Evolutionary conservation across 2,329 filamentous ascomycete species (phyloP).

Genomic region (Penicillium corylophilum): DNA sequence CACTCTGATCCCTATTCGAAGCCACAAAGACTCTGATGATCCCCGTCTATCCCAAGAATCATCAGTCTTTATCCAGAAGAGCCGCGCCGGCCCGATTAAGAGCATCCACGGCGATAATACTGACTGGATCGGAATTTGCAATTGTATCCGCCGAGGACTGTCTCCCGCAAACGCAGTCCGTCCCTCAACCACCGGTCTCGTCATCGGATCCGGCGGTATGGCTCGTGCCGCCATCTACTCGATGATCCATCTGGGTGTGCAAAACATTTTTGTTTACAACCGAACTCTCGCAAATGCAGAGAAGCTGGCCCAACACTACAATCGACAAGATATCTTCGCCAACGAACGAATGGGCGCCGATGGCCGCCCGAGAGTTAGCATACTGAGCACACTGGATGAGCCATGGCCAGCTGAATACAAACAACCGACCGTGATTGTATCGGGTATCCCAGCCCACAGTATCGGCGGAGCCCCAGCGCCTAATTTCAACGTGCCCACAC

Average conservation of each 20-base stretch:
- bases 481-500: slow-evolving; percentile 34
- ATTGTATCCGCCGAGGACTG: slow-evolving; percentile 68
- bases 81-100: slow-evolving; percentile 64
- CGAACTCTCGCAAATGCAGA: slow-evolving; percentile 37
- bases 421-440: slow-evolving; percentile 40
- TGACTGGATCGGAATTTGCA: slow-evolving; percentile 76
- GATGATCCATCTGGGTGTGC: slow-evolving; percentile 39
- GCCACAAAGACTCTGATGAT: slow-evolving; percentile 49
- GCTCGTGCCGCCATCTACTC: slow-evolving; percentile 44
- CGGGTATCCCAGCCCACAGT: slow-evolving; percentile 39
- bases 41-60: slow-evolving; percentile 58
- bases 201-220: slow-evolving; percentile 61
- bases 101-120: slow-evolving; percentile 77
- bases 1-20: slow-evolving; percentile 69
- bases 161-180: slow-evolving; percentile 69
- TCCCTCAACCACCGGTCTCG: slow-evolving; percentile 55
- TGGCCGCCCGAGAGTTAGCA: slow-evolving; percentile 26
- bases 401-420: slow-evolving; percentile 35
- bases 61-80: slow-evolving; percentile 57
- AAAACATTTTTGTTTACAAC: slow-evolving; percentile 41
- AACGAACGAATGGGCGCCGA: slow-evolving; percentile 15
- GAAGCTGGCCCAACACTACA: slow-evolving; percentile 38
- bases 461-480: slow-evolving; percentile 37
- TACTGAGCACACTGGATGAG: slow-evolving; percentile 29
- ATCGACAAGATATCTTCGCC: slow-evolving; percentile 30